These are phyloP conservation scores for Ogataea minuta DNA, from an alignment of 805 yeast species.

Conservation along the genomic window DNA sequence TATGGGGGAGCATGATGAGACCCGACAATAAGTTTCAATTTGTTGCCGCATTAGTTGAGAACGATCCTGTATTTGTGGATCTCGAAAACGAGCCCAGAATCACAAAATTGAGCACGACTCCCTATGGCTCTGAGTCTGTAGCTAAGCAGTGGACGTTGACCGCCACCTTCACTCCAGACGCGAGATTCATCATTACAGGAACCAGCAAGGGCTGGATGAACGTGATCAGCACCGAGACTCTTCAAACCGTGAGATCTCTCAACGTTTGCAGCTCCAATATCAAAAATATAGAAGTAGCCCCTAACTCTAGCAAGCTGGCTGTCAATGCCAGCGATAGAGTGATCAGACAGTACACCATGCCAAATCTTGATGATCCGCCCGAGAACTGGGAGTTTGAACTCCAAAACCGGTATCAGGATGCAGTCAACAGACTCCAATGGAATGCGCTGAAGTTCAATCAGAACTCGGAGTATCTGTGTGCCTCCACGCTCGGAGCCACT, in stretches of 20 bases:
- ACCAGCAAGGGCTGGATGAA: conserved; percentile 79
- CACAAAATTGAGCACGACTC: conserved; percentile 19
- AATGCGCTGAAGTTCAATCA: conserved; percentile 73
- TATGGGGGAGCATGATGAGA: conserved; percentile 65
- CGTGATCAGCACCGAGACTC: conserved; percentile 36
- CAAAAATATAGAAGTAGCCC: conserved; percentile 61
- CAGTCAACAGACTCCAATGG: conserved; percentile 87
- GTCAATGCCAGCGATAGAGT: conserved; percentile 77
- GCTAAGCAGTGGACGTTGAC: conserved; percentile 47
- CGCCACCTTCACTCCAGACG: conserved; percentile 50
- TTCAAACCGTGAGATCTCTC: conserved; percentile 37
- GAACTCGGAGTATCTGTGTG: conserved; percentile 80
- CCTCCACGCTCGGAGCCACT: conserved; percentile 83
- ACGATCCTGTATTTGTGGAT: conserved; percentile 53
- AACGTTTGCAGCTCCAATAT: conserved; percentile 69
- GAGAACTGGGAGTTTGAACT: conserved; percentile 47
- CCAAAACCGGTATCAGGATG: conserved; percentile 85
- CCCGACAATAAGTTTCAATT: conserved; percentile 48
- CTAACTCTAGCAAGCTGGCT: conserved; percentile 60
- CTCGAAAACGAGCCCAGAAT: conserved; percentile 21
- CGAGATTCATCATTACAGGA: conserved; percentile 63
- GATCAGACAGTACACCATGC: conserved; percentile 58
- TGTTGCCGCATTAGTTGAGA: conserved; percentile 66
- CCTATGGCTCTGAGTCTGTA: conserved; percentile 24
- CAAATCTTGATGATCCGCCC: conserved; percentile 20